phyloP scores from a whole-genome alignment of 805 yeast genomes.

The Candida sakaeoensis region DNA sequence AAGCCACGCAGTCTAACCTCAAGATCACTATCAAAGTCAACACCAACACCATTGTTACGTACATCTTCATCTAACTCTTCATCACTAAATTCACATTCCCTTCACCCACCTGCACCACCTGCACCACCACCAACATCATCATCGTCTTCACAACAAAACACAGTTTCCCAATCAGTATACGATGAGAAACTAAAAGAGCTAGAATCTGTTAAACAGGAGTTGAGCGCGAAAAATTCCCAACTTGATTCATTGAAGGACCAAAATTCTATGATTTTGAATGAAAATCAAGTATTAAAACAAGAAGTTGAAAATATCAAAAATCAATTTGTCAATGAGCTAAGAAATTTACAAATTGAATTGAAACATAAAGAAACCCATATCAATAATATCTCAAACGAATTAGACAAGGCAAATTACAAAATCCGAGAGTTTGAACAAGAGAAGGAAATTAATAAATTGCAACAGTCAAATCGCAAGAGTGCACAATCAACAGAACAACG shows the following conservation, averaged over 20 bases:
- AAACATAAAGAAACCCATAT: constrained; percentile 72
- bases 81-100: background rate
- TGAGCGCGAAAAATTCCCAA: constrained; percentile 15
- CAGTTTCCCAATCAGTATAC: background rate
- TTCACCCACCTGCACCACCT: too few species aligned
- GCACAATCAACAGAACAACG: constrained; percentile 9
- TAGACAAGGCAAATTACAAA: constrained; percentile 53
- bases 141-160: background rate
- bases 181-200: constrained; percentile 5
- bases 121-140: background rate
- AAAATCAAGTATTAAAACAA: constrained; percentile 13
- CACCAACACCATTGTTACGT: constrained; percentile 15
- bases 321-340: constrained; percentile 26
- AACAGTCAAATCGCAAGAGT: constrained; percentile 14
- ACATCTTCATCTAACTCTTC: background rate
- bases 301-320: constrained; percentile 23
- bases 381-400: constrained; percentile 55
- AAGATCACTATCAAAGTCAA: constrained; percentile 42
- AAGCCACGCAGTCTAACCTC: constrained; percentile 27
- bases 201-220: constrained; percentile 7
- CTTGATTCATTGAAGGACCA: constrained; percentile 22
- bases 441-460: constrained; percentile 26
- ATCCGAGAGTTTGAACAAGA: constrained; percentile 52
- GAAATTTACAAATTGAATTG: constrained; percentile 36
- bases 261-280: constrained; percentile 18